Evolutionary conservation across 371 early-diverging fungal genomes (phyloP).

Genomic region (Gilbertella persicaria): DNA sequence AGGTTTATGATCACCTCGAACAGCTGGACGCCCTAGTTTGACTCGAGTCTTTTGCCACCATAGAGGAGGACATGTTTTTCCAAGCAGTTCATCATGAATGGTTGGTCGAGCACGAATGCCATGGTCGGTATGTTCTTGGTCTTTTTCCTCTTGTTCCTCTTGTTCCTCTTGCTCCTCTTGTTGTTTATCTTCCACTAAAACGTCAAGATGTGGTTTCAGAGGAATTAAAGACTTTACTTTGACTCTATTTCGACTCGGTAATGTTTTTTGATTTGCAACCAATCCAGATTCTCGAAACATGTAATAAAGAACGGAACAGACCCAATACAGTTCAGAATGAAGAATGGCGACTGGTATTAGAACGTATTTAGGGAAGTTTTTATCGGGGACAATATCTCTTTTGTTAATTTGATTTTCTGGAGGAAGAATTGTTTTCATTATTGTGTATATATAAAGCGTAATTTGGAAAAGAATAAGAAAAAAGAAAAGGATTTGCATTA

Average conservation of each 20-base stretch:
- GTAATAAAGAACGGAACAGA: slow-evolving; percentile 23
- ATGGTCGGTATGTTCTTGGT: background rate
- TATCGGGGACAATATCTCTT: too few relatives aligned
- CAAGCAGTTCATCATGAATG: slow-evolving; percentile 20
- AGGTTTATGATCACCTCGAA: slow-evolving; percentile 14
- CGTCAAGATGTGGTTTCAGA: background rate
- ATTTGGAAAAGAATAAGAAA: too few relatives aligned
- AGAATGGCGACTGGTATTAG: background rate
- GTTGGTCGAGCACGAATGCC: slow-evolving; percentile 16
- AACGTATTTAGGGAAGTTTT: background rate
- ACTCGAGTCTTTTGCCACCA: slow-evolving; percentile 36
- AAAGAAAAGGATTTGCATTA: too few relatives aligned
- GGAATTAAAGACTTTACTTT: too few relatives aligned
- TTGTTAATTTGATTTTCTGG: too few relatives aligned
- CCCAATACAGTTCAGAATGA: slow-evolving; percentile 23
- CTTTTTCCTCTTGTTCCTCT: slow-evolving; percentile 4
- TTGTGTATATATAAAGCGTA: too few relatives aligned
- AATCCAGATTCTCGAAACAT: slow-evolving; percentile 11
- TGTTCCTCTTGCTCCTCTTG: background rate
- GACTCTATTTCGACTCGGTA: too few relatives aligned
- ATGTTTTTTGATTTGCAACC: background rate
- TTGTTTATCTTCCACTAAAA: background rate
- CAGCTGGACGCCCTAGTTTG: slow-evolving; percentile 16
- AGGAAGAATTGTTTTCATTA: too few relatives aligned
- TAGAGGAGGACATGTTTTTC: slow-evolving; percentile 30